Evolutionary conservation across 495 filamentous ascomycete species (phyloP).

Genomic region (Acidiella bohemica): DNA sequence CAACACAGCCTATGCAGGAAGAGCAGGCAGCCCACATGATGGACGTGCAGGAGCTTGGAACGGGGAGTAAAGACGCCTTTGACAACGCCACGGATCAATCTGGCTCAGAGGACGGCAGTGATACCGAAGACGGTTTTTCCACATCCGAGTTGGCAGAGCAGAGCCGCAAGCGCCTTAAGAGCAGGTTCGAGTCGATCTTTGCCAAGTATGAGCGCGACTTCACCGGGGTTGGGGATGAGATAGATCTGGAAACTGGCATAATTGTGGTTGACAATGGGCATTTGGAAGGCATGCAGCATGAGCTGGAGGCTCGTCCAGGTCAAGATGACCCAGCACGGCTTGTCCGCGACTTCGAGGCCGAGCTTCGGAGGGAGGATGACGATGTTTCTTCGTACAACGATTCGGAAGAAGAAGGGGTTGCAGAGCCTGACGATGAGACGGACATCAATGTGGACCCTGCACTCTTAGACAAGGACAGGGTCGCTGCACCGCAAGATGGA

Average conservation of each 20-base stretch:
- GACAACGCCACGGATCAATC: too few relatives aligned
- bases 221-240: conserved; percentile 64
- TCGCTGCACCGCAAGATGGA: too few relatives aligned
- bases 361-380: conserved; percentile 13
- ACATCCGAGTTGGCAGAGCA: too few relatives aligned
- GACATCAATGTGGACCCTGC: too few relatives aligned
- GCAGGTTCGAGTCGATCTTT: conserved; percentile 74
- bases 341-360: conserved; percentile 15
- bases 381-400: conserved; percentile 3
- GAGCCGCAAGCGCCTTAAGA: conserved; percentile 44
- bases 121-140: too few relatives aligned
- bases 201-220: conserved; percentile 78
- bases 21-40: too few relatives aligned
- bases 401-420: too few relatives aligned
- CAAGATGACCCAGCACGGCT: conserved; percentile 13
- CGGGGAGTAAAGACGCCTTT: too few relatives aligned
- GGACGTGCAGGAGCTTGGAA: too few relatives aligned
- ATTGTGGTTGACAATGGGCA: conserved; percentile 85
- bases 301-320: conserved; percentile 15
- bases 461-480: too few relatives aligned
- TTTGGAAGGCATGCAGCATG: conserved; percentile 30
- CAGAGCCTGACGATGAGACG: too few relatives aligned
- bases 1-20: too few relatives aligned
- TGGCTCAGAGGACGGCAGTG: neutral
- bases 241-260: conserved; percentile 61